These are phyloP conservation scores for Chaetomium tenue DNA, from an alignment of 495 filamentous ascomycete genomes.

Conservation along the genomic window DNA sequence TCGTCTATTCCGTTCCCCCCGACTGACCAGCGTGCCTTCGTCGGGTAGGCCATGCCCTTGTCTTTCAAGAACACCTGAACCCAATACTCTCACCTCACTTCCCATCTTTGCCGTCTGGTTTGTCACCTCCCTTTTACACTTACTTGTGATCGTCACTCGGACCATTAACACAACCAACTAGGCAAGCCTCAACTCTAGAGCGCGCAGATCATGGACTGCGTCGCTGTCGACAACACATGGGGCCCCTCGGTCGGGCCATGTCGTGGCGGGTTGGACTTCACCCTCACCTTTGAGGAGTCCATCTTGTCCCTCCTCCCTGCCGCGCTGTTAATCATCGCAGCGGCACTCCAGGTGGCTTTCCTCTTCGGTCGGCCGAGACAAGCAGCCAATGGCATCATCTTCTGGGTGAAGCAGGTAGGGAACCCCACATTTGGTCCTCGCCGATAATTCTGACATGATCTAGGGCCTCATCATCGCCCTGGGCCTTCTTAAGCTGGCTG, in stretches of 20 bases:
- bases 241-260: conserved; percentile 14
- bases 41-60: not conserved
- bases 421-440: not conserved
- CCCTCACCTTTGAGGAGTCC: conserved; percentile 14
- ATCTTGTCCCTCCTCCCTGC: conserved; percentile 13
- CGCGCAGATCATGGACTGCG: conserved; percentile 7
- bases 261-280: conserved; percentile 15
- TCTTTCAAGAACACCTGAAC: not conserved
- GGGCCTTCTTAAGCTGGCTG: conserved; percentile 14
- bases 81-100: not conserved
- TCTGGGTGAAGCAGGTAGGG: conserved; percentile 8
- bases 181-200: not conserved
- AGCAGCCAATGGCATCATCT: conserved; percentile 7
- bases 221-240: conserved; percentile 8
- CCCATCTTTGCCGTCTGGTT: not conserved
- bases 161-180: not conserved
- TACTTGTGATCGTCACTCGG: not conserved
- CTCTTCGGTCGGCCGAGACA: conserved; percentile 14
- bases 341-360: conserved; percentile 10
- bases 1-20: not conserved
- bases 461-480: conserved; percentile 1
- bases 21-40: not conserved
- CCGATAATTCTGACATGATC: not conserved
- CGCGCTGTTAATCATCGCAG: conserved; percentile 3
- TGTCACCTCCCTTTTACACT: not conserved